Evolutionary conservation across 2,329 filamentous ascomycete genomes (phyloP).

Genomic region (Lasiodiplodia hormozganensis): DNA sequence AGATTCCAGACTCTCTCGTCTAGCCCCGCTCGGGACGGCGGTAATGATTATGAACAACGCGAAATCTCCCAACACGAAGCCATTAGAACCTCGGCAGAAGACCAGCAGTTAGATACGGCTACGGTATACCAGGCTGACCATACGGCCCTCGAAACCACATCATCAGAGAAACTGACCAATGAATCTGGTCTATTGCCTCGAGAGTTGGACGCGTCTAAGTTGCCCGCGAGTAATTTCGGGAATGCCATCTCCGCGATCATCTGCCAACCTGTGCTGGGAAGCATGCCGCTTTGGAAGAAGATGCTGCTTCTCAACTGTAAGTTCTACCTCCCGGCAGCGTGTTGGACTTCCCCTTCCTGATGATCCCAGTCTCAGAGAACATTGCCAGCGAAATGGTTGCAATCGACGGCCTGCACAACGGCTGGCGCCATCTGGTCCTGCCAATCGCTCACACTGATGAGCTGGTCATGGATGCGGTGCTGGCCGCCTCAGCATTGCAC

Average conservation of each 20-base stretch:
- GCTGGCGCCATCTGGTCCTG: background rate
- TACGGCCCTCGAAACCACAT: no score
- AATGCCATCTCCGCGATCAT: background rate
- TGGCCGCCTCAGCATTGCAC: background rate
- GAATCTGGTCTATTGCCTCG: no score
- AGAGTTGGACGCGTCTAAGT: background rate
- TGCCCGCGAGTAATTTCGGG: background rate
- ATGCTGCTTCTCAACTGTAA: background rate
- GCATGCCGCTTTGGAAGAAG: background rate
- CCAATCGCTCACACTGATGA: background rate
- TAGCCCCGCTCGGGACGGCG: no score
- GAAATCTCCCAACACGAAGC: no score
- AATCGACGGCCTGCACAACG: background rate
- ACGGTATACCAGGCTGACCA: no score
- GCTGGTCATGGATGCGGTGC: background rate
- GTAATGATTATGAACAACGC: no score
- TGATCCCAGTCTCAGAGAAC: background rate
- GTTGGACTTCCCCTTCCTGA: background rate
- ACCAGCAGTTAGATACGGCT: no score
- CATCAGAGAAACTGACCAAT: no score
- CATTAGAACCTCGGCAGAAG: no score
- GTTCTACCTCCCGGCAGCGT: background rate
- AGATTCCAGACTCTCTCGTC: no score
- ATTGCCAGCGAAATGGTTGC: background rate
- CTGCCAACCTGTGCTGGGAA: background rate